phyloP scores from a whole-genome alignment of 768 basidiomycete species.

The Boletus fagicola region DNA sequence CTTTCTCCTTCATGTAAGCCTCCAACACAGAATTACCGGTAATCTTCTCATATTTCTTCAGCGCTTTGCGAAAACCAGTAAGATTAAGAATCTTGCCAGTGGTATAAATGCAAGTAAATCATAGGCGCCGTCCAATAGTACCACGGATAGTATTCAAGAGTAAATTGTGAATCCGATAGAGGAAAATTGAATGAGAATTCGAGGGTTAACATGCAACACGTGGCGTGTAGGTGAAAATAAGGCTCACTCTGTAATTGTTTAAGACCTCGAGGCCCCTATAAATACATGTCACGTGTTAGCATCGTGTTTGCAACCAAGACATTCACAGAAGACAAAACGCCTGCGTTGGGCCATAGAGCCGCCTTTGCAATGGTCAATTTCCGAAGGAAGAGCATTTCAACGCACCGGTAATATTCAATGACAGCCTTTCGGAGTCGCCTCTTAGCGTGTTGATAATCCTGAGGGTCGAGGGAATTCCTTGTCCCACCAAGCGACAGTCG shows the following conservation, averaged over 20 bases:
- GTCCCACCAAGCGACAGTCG: background rate
- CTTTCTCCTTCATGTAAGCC: slow-evolving; percentile 81
- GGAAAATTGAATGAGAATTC: background rate
- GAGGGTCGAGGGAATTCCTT: slow-evolving; percentile 50
- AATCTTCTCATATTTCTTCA: slow-evolving; percentile 83
- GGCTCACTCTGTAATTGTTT: slow-evolving; percentile 78
- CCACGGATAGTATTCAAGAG: background rate
- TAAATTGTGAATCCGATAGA: background rate
- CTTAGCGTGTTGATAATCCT: slow-evolving; percentile 79
- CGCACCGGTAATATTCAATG: slow-evolving; percentile 74
- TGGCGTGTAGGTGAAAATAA: background rate
- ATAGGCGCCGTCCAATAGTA: background rate
- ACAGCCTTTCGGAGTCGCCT: slow-evolving; percentile 80
- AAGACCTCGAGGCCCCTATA: slow-evolving; percentile 74
- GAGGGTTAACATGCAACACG: background rate
- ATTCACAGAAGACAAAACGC: background rate
- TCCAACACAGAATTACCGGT: slow-evolving; percentile 72
- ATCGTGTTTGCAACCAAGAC: background rate
- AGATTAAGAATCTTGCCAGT: slow-evolving; percentile 86
- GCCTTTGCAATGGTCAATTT: background rate
- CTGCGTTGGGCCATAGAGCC: background rate
- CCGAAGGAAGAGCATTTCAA: background rate
- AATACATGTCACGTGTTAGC: slow-evolving; percentile 6
- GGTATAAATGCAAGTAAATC: background rate
- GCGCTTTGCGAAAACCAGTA: slow-evolving; percentile 82